Evolutionary conservation across 352 stramenopile genomes (phyloP).

Genomic region (Globisporangium emineosum): DNA sequence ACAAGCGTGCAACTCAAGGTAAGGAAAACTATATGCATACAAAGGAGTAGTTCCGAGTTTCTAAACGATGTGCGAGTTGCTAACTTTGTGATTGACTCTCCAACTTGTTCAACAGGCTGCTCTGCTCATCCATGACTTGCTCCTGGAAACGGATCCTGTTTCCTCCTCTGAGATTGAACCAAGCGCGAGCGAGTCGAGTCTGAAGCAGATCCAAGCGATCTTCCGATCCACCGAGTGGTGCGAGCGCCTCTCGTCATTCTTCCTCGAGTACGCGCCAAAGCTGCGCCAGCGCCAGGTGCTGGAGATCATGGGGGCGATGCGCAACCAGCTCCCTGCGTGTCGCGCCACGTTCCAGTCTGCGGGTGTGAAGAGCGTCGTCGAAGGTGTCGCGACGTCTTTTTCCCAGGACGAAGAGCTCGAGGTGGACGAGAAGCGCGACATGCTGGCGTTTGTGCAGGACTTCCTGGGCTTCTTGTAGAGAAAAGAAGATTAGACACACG

Average conservation of each 20-base stretch:
- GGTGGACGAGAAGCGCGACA: slow-evolving; percentile 50
- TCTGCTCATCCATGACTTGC: slow-evolving; percentile 68
- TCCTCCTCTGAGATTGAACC: not conserved
- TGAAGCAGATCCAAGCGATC: slow-evolving; percentile 42
- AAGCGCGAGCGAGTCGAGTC: slow-evolving; percentile 19
- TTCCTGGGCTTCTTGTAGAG: slow-evolving; percentile 25
- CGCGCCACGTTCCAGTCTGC: slow-evolving; percentile 34
- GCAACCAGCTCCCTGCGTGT: slow-evolving; percentile 56
- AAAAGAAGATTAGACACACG: not conserved
- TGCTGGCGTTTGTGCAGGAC: slow-evolving; percentile 37
- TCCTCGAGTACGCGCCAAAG: slow-evolving; percentile 36
- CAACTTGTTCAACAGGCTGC: slow-evolving; percentile 29
- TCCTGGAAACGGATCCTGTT: slow-evolving; percentile 32
- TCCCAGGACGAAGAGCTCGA: slow-evolving; percentile 37
- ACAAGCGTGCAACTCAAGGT: slow-evolving; percentile 68
- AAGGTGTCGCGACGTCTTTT: slow-evolving; percentile 25
- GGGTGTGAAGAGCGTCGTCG: slow-evolving; percentile 38
- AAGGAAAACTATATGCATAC: not conserved
- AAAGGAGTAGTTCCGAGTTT: not conserved
- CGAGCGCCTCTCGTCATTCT: slow-evolving; percentile 41
- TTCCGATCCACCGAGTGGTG: slow-evolving; percentile 63
- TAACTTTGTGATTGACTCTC: not conserved
- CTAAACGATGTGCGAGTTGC: not conserved
- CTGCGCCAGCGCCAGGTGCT: slow-evolving; percentile 43
- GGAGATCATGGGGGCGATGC: slow-evolving; percentile 60